phyloP scores from a whole-genome alignment of 2,329 filamentous ascomycete genomes.

The Alternaria sp. region DNA sequence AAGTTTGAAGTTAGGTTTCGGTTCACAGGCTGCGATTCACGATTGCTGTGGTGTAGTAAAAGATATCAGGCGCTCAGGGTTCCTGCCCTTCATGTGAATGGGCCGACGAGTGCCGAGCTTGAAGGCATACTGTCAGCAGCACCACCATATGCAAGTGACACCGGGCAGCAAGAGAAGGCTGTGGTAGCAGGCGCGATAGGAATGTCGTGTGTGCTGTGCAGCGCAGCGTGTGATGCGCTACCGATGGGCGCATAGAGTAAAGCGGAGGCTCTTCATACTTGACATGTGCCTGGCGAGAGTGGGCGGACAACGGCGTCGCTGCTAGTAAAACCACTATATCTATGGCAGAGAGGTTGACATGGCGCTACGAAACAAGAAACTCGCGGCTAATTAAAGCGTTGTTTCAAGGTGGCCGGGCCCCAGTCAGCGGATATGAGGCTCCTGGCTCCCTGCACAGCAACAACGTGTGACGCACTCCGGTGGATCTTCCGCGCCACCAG shows the following conservation, averaged over 20 bases:
- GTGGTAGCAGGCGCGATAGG: not conserved
- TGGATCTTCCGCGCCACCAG: constrained; percentile 43
- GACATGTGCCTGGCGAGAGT: constrained; percentile 3
- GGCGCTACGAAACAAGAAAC: not conserved
- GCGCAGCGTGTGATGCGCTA: not conserved
- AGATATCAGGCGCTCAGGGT: constrained; percentile 1
- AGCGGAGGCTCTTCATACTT: not conserved
- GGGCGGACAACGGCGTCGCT: not conserved
- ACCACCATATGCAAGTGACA: not conserved
- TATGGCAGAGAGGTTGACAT: not conserved
- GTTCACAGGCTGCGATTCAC: not conserved
- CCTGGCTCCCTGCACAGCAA: constrained; percentile 10
- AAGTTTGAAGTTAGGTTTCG: not conserved
- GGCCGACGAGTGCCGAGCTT: constrained; percentile 14
- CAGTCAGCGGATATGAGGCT: constrained; percentile 16
- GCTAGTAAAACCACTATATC: not conserved
- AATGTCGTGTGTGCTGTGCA: not conserved
- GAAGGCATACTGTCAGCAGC: not conserved
- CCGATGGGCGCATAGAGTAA: not conserved
- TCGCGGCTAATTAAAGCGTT: constrained; percentile 13
- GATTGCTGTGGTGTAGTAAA: constrained; percentile 2
- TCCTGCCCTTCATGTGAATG: constrained; percentile 12
- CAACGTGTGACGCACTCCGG: constrained; percentile 30
- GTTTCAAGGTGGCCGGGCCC: constrained; percentile 16
- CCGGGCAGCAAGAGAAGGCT: not conserved